Evolutionary conservation across 441 rosid species (phyloP).

Genomic region (Erysimum pusillum): DNA sequence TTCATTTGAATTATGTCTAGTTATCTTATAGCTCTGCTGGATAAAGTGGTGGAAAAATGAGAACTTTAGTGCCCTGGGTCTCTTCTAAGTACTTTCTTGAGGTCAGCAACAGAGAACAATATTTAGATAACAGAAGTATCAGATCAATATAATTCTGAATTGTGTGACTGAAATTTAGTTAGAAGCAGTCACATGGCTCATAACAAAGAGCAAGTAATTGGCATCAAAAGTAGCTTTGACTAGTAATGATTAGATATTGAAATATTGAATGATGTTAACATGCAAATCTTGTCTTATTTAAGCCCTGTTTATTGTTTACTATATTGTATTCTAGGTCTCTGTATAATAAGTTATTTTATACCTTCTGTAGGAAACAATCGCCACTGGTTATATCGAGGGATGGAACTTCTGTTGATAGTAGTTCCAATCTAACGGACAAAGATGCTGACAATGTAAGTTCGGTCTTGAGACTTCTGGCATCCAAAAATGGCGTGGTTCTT

Average conservation of each 20-base stretch:
- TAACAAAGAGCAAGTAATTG: conserved; percentile 1
- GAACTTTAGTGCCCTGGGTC: neutral
- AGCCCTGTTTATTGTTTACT: neutral
- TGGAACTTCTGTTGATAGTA: conserved; percentile 51
- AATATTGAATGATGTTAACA: conserved; percentile 3
- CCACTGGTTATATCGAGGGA: conserved; percentile 48
- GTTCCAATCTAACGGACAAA: conserved; percentile 51
- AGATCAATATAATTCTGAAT: neutral
- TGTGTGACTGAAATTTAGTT: neutral
- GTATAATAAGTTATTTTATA: conserved; percentile 31
- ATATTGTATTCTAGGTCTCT: conserved; percentile 10
- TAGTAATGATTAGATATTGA: conserved; percentile 3
- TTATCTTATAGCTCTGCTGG: conserved; percentile 23
- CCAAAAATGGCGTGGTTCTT: conserved; percentile 81
- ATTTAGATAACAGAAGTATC: neutral
- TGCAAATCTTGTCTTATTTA: neutral
- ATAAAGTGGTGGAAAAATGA: neutral
- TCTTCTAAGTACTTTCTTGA: conserved; percentile 16
- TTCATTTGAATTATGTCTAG: conserved; percentile 3
- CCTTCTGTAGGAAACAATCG: conserved; percentile 64
- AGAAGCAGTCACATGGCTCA: neutral
- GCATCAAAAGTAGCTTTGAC: conserved; percentile 15
- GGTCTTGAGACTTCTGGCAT: conserved; percentile 74
- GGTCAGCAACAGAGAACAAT: conserved; percentile 11
- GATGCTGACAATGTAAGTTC: conserved; percentile 58